Conservation (phyloP, 202 grass and related monocot genomes). For the Panicum hallii region DNA sequence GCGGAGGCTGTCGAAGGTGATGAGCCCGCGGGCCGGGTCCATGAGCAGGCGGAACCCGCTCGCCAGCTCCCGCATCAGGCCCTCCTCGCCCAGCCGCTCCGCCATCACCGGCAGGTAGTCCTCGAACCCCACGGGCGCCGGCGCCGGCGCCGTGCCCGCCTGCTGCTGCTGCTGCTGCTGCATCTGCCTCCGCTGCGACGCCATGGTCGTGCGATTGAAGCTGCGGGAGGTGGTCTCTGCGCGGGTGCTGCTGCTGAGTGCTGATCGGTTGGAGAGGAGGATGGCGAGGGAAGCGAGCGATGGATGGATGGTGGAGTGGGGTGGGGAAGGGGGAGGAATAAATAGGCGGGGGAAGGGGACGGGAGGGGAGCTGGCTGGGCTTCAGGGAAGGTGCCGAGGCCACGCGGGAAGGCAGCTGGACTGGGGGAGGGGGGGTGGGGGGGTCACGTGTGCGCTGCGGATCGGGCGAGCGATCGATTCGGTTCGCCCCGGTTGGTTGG, state of each 20-base stretch:
- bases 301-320: neutral
- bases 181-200: neutral
- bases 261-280: neutral
- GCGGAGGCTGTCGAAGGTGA: slow-evolving; percentile 86
- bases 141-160: neutral
- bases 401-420: slow-evolving; percentile 36
- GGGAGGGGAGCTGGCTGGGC: neutral
- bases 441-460: slow-evolving; percentile 44
- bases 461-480: neutral
- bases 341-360: slow-evolving; percentile 34
- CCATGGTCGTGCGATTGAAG: neutral
- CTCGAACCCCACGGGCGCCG: slow-evolving; percentile 65
- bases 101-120: slow-evolving; percentile 98
- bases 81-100: slow-evolving; percentile 83
- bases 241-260: neutral
- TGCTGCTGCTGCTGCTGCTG: neutral
- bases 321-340: slow-evolving; percentile 3
- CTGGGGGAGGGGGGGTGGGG: neutral
- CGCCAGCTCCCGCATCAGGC: slow-evolving; percentile 82
- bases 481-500: neutral
- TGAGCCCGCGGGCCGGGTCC: slow-evolving; percentile 63
- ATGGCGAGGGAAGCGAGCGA: neutral
- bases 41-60: slow-evolving; percentile 82
- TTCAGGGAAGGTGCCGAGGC: slow-evolving; percentile 61
- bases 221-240: too few relatives aligned